Conservation (phyloP, 306 rosid species). For the Trichosanthes cucumerina region DNA sequence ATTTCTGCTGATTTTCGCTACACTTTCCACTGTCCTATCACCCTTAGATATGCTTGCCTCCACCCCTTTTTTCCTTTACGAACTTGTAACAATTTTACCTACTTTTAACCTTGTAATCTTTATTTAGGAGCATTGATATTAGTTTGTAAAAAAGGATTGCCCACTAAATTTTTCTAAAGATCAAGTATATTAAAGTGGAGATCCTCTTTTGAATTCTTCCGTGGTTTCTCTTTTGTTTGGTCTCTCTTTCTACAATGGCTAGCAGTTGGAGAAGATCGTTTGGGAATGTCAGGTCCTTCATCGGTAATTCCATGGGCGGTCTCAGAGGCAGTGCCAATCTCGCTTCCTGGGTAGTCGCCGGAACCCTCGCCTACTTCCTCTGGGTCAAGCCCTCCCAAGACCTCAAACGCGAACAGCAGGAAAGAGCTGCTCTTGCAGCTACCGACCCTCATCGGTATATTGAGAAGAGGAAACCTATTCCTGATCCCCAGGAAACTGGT, state of each 20-base stretch:
- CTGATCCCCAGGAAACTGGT: conserved; percentile 88
- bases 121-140: neutral
- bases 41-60: no score
- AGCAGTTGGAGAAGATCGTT: conserved; percentile 64
- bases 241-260: conserved; percentile 23
- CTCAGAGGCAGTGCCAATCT: conserved; percentile 68
- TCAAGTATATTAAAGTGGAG: neutral
- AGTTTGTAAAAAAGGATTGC: neutral
- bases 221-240: neutral
- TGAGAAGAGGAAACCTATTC: conserved; percentile 73
- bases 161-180: neutral
- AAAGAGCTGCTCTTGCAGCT: conserved; percentile 57
- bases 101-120: neutral
- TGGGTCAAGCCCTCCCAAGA: conserved; percentile 93
- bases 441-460: conserved; percentile 54
- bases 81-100: neutral
- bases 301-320: conserved; percentile 75
- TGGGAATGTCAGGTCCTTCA: conserved; percentile 65
- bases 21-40: neutral
- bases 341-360: conserved; percentile 92
- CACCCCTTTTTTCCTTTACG: no score
- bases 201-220: neutral
- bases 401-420: conserved; percentile 74
- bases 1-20: neutral
- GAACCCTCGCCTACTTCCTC: conserved; percentile 81